Conservation (phyloP, 495 filamentous ascomycete species). For the Penicillium dipodomyicola region DNA sequence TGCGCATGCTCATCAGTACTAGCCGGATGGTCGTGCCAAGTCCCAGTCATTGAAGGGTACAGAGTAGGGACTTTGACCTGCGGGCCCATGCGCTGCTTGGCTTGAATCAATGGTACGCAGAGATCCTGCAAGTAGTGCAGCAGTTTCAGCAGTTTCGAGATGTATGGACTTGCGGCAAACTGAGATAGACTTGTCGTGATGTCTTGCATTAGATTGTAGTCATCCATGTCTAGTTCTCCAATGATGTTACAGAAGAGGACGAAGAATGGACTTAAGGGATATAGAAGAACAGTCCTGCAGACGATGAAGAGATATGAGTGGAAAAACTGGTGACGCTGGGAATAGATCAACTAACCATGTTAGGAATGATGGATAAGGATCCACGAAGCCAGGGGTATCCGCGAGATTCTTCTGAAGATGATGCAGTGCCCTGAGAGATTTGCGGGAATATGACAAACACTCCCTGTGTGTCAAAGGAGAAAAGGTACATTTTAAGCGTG, state of each 20-base stretch:
- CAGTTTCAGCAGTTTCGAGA: constrained; percentile 23
- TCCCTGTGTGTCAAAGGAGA: constrained; percentile 26
- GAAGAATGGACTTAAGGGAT: constrained; percentile 34
- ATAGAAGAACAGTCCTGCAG: constrained; percentile 28
- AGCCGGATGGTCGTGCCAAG: background rate
- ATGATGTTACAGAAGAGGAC: constrained; percentile 36
- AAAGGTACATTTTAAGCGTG: constrained; percentile 22
- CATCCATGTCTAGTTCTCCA: constrained; percentile 23
- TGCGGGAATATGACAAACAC: constrained; percentile 27
- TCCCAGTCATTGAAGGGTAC: constrained; percentile 12
- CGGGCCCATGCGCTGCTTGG: constrained; percentile 13
- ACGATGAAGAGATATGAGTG: background rate
- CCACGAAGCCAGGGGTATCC: constrained; percentile 22
- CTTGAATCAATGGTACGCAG: constrained; percentile 27
- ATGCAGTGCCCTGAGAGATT: constrained; percentile 25
- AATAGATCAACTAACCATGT: constrained; percentile 23
- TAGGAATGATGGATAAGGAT: constrained; percentile 32
- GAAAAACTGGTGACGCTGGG: background rate
- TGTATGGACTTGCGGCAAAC: constrained; percentile 25
- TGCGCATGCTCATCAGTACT: background rate
- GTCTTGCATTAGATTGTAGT: constrained; percentile 27
- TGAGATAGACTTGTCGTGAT: constrained; percentile 24
- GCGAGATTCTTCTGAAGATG: constrained; percentile 24
- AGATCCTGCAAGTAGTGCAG: constrained; percentile 23
- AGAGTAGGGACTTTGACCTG: constrained; percentile 11